These are phyloP conservation scores for Pestalotiopsis sp. DNA, from an alignment of 2,329 filamentous ascomycete genomes.

Conservation along the genomic window DNA sequence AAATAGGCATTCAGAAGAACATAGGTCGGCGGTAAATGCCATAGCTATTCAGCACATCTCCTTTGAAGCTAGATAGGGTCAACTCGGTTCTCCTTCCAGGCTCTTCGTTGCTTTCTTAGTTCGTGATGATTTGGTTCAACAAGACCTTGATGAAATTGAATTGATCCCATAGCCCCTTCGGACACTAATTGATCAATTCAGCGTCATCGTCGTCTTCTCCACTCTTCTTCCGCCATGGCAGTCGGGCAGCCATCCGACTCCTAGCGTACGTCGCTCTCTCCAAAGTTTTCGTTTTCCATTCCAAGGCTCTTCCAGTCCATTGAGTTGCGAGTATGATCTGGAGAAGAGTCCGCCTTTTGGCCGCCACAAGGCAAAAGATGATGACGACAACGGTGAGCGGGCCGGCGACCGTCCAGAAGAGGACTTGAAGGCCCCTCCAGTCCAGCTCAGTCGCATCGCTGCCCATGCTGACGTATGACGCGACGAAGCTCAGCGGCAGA, in stretches of 20 bases:
- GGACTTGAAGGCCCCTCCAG: neutral
- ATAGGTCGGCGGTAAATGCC: too few species aligned
- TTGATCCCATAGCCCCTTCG: too few species aligned
- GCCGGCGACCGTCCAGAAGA: neutral
- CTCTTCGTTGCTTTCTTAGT: too few species aligned
- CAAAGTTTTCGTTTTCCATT: neutral
- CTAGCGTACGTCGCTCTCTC: neutral
- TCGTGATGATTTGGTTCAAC: too few species aligned
- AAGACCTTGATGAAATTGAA: too few species aligned
- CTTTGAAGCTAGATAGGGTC: too few species aligned
- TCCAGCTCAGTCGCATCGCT: neutral
- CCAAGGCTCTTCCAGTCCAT: neutral
- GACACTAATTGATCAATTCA: too few species aligned
- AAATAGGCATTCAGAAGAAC: too few species aligned
- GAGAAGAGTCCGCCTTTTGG: neutral
- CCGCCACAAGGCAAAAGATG: neutral
- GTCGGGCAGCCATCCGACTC: neutral
- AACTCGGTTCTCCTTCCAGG: too few species aligned
- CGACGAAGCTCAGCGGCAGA: neutral
- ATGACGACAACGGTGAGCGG: neutral
- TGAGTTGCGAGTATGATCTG: neutral
- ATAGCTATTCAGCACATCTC: too few species aligned
- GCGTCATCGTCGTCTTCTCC: too few species aligned
- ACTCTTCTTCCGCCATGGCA: neutral
- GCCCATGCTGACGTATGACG: neutral